phyloP scores from a whole-genome alignment of 2,329 filamentous ascomycete genomes.

The Pseudomassariella vexata region DNA sequence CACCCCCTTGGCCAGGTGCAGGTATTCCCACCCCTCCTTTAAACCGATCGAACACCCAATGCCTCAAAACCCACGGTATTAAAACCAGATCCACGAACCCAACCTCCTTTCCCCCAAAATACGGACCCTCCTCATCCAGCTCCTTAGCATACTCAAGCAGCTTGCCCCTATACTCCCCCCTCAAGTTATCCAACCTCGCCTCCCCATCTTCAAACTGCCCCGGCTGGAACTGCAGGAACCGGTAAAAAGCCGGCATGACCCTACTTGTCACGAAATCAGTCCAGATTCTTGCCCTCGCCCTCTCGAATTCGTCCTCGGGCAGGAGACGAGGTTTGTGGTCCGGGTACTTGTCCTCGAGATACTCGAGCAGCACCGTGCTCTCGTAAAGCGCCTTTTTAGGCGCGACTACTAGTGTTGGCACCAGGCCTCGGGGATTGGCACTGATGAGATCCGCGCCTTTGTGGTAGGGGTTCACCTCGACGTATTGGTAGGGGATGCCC shows the following conservation, averaged over 20 bases:
- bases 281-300: slow-evolving; percentile 50
- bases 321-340: slow-evolving; percentile 33
- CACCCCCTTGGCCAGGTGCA: slow-evolving; percentile 36
- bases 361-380: slow-evolving; percentile 50
- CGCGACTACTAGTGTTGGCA: slow-evolving; percentile 42
- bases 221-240: slow-evolving; percentile 25
- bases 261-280: slow-evolving; percentile 50
- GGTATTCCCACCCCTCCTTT: slow-evolving; percentile 49
- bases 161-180: slow-evolving; percentile 41
- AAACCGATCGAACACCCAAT: slow-evolving; percentile 55
- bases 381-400: slow-evolving; percentile 47
- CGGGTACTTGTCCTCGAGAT: slow-evolving; percentile 53
- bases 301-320: slow-evolving; percentile 42
- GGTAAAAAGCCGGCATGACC: slow-evolving; percentile 49
- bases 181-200: slow-evolving; percentile 26
- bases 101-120: slow-evolving; percentile 44
- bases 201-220: slow-evolving; percentile 8
- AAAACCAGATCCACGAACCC: slow-evolving; percentile 47
- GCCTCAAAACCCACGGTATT: slow-evolving; percentile 47
- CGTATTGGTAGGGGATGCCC: slow-evolving; percentile 52
- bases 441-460: slow-evolving; percentile 46
- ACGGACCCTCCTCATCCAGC: slow-evolving; percentile 42
- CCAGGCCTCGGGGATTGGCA: slow-evolving; percentile 53
- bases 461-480: slow-evolving; percentile 54
- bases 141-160: slow-evolving; percentile 45